Evolutionary conservation across 2,329 filamentous ascomycete genomes (phyloP), one percentile per base, ranked within the genome.

Genomic region (Magnaporthiopsis incrustans): DNA sequence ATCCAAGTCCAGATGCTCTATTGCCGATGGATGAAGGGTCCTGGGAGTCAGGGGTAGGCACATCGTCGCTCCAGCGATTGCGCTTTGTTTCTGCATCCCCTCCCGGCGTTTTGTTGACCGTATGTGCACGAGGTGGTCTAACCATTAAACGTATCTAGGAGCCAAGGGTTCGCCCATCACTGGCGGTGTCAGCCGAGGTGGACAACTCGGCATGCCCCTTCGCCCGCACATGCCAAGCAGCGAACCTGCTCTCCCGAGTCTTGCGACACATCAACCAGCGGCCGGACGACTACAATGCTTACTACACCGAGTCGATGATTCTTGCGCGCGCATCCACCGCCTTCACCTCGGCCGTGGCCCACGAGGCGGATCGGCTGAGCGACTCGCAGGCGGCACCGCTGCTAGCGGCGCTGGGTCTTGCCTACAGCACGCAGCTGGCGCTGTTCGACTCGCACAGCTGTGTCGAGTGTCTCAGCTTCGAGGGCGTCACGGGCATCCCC

Each of bases 141-240:
- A 38, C 3, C 11, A 6, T 3, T 18, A 18, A 38, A 15, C 3
- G 5, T 18, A 30, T 15, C 10, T n/a, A 67, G 66, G 67, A 67
- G 61, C 44, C 64, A 3, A 15, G 61, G 3, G 35, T 65, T 38
- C 64, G 64, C 2, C 65, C 67, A 0, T 67, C 67, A 1, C 66
- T 68, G 3, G 67, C 67, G 57, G 56, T 67, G 26, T 63, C 63
- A 8, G 33, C 66, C 30, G 64, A 65, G 14, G 59, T 57, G 30
- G 25, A 63, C 22, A 30, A 56, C 25, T 58, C 62, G 10, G 67
- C 64, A 3, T 60, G 66, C 3, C 64, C 67, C 4, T 68, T 66
- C 57, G 64, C 67, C 35, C 60, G 67, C 15, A 64, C 66, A 11
- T 68, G 67, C 59, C 67, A 68, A 60, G 66, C 67, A 12, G 63